phyloP scores from a whole-genome alignment of 1,284 basidiomycete species.

The Schizophyllum commune region DNA sequence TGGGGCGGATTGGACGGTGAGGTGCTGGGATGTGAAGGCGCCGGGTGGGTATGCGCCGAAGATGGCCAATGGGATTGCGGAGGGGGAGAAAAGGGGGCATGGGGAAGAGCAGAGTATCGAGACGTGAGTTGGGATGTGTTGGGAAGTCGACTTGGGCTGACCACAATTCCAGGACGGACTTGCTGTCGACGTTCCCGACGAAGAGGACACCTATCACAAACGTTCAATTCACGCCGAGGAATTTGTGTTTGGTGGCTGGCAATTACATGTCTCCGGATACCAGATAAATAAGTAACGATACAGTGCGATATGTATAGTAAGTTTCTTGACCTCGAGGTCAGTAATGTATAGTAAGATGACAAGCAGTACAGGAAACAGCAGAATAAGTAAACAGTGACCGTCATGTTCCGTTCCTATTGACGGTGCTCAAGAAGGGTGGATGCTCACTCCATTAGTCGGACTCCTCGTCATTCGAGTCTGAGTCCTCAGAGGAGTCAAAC shows the following conservation, averaged over 20 bases:
- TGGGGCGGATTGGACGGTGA: conserved; percentile 88
- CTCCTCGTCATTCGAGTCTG: too few relatives aligned
- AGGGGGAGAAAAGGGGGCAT: conserved; percentile 24
- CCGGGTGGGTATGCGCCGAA: conserved; percentile 49
- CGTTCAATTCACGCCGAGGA: conserved; percentile 91
- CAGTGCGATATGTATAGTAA: background rate
- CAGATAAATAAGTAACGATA: background rate
- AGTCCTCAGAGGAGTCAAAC: too few relatives aligned
- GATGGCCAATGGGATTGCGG: conserved; percentile 15
- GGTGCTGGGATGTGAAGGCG: conserved; percentile 93
- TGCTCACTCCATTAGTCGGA: too few relatives aligned
- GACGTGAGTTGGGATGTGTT: conserved; percentile 40
- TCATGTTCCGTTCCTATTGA: too few relatives aligned
- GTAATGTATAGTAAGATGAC: too few relatives aligned
- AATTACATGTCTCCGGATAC: conserved; percentile 8
- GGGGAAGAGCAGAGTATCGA: conserved; percentile 51
- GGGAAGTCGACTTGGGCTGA: conserved; percentile 6
- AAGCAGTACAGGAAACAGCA: too few relatives aligned
- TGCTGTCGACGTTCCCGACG: conserved; percentile 88
- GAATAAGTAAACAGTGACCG: too few relatives aligned
- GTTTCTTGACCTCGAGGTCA: background rate
- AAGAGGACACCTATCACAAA: conserved; percentile 92
- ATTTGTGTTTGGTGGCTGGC: conserved; percentile 88
- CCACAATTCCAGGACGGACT: conserved; percentile 57
- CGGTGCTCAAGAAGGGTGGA: too few relatives aligned